Evolutionary conservation across 139 green algal species (phyloP), one percentile per base, ranked within the genome.

Genomic region (Chlorella ohadii): DNA sequence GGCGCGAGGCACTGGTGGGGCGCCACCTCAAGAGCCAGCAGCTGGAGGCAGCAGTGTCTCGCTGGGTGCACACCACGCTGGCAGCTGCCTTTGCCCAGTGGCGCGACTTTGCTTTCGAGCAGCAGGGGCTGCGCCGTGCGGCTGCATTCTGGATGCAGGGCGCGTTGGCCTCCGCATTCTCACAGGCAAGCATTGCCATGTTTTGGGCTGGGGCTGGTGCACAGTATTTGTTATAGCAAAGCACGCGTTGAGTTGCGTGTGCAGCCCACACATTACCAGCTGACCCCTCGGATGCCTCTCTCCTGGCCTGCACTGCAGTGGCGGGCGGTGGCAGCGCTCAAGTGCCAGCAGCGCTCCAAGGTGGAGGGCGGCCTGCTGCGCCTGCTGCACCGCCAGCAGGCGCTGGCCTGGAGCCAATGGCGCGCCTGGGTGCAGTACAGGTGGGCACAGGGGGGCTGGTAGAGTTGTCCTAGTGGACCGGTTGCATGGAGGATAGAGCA

Each of bases 371-470:
- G 72, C 59, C 63, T 86, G 63, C 36, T 74, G 59, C 38, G 59
- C 41, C 73, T 86, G 61, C 23, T 86, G 4, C 68, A 86, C 59
- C 51, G 33, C 47, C 68, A 70, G 44, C 82, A 70, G 73, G 27
- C 55, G 55, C 63, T 74, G 22, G 82, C 82, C 1, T 74, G 82
- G 73, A 75, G 34, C 38, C 68, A 75, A 38, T 75, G 68, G 68
- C 68, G 38, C 23, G 38, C 34, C 23, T 75, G 51, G 38, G 7
- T n/a, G 25, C 22, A 51, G 20, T 44, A 73, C 66, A 73, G 66
- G 66, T 72, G 65, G 33, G 17, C 11, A 9, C 13, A 44, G 65
- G 7, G 22, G 7, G 22, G 64, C 11, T 27, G 13, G 65, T 20
- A 28, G 28, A 20, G 64, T 38, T 38, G 64, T 39, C n/a, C n/a